Percentiles rank a stretch among this genome's conserved stretches.
phyloP scores from a whole-genome alignment of 768 basidiomycete species.

The Suillus hirtellus region DNA sequence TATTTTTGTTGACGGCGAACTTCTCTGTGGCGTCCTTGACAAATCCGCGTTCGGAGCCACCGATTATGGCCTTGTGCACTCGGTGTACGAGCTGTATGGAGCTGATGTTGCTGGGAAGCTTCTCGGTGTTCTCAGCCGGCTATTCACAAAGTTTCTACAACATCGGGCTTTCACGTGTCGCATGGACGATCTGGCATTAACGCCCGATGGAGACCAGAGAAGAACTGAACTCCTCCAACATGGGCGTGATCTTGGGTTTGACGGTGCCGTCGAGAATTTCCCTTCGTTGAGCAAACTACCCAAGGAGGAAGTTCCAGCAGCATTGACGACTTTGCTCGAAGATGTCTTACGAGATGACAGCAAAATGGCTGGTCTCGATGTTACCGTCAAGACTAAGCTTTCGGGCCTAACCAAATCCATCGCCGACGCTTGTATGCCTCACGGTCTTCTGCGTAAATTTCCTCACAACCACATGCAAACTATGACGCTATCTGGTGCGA shows the following conservation, averaged over 20 bases:
- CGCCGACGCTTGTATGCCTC: slow-evolving; percentile 84
- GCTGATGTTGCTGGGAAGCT: slow-evolving; percentile 86
- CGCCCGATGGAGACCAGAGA: slow-evolving; percentile 71
- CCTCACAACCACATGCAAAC: slow-evolving; percentile 99
- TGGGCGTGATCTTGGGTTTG: slow-evolving; percentile 74
- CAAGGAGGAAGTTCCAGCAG: slow-evolving; percentile 52
- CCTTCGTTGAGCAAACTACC: slow-evolving; percentile 62
- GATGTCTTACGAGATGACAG: slow-evolving; percentile 93
- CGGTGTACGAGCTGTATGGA: slow-evolving; percentile 94
- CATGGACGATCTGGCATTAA: slow-evolving; percentile 96
- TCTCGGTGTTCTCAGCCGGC: slow-evolving; percentile 87
- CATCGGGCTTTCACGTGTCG: slow-evolving; percentile 97
- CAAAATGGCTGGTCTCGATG: slow-evolving; percentile 96
- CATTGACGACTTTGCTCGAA: slow-evolving; percentile 72
- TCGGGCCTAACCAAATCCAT: slow-evolving; percentile 88
- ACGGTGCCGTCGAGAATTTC: slow-evolving; percentile 89
- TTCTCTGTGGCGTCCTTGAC: slow-evolving; percentile 92
- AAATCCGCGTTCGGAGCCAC: slow-evolving; percentile 97
- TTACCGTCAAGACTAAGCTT: slow-evolving; percentile 85
- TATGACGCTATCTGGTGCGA: slow-evolving; percentile 98
- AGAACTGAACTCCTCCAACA: slow-evolving; percentile 67
- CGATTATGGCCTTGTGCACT: slow-evolving; percentile 95
- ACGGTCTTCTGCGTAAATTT: slow-evolving; percentile 87
- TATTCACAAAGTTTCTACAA: slow-evolving; percentile 97
- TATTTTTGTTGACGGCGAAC: slow-evolving; percentile 88